phyloP scores from a whole-genome alignment of 768 basidiomycete species.

The Termitomyces sp. region DNA sequence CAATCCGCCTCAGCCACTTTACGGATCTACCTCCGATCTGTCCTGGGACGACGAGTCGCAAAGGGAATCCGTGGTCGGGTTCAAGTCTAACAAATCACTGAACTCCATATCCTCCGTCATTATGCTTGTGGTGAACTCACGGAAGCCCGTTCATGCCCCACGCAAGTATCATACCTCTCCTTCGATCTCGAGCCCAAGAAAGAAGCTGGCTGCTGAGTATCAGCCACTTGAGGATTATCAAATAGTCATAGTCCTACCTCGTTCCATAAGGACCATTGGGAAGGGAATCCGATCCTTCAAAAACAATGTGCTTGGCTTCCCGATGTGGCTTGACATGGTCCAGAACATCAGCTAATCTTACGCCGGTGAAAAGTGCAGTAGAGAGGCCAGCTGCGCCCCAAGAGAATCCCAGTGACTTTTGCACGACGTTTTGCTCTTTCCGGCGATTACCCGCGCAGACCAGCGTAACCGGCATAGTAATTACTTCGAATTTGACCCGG shows the following conservation, averaged over 20 bases:
- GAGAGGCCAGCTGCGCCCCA: slow-evolving; percentile 49
- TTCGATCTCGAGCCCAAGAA: slow-evolving; percentile 37
- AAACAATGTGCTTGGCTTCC: slow-evolving; percentile 42
- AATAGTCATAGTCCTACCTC: slow-evolving; percentile 17
- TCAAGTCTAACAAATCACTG: slow-evolving; percentile 23
- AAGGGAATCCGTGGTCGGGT: slow-evolving; percentile 61
- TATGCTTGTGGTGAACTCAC: slow-evolving; percentile 3
- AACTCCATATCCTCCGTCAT: not conserved
- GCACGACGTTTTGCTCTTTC: slow-evolving; percentile 61
- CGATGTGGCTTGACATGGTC: slow-evolving; percentile 32
- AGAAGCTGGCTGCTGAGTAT: slow-evolving; percentile 14
- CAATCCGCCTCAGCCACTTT: slow-evolving; percentile 56
- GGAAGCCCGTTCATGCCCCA: slow-evolving; percentile 58
- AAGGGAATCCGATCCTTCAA: slow-evolving; percentile 52
- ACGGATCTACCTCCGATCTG: slow-evolving; percentile 58
- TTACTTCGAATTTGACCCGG: slow-evolving; percentile 36
- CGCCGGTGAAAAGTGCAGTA: slow-evolving; percentile 57
- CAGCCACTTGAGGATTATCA: not conserved
- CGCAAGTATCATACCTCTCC: slow-evolving; percentile 45
- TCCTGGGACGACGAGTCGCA: slow-evolving; percentile 58
- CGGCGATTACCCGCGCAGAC: slow-evolving; percentile 58
- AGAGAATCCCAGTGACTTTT: slow-evolving; percentile 47
- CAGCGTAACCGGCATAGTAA: slow-evolving; percentile 56
- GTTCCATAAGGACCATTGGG: slow-evolving; percentile 62
- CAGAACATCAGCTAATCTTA: slow-evolving; percentile 50